Conservation (phyloP, 2,329 filamentous ascomycete species). For the Xylaria sp. region DNA sequence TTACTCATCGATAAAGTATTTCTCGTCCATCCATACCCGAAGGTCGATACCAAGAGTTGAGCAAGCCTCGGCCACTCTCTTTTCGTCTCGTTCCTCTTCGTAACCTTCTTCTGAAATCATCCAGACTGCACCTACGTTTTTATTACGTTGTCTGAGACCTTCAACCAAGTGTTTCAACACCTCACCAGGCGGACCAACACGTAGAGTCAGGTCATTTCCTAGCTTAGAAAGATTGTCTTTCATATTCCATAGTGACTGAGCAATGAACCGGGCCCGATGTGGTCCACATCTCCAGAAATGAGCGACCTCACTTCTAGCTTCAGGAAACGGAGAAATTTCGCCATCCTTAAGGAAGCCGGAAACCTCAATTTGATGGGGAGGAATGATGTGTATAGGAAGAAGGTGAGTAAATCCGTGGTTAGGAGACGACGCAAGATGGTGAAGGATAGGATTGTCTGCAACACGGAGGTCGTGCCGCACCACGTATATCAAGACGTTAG, state of each 20-base stretch:
- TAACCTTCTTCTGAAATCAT: slow-evolving; percentile 73
- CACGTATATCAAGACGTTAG: slow-evolving; percentile 70
- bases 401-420: slow-evolving; percentile 69
- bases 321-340: slow-evolving; percentile 67
- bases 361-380: slow-evolving; percentile 73
- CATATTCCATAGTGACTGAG: slow-evolving; percentile 74
- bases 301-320: slow-evolving; percentile 68
- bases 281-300: slow-evolving; percentile 76
- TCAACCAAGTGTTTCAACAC: slow-evolving; percentile 64
- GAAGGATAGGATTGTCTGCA: slow-evolving; percentile 75
- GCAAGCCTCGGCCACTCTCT: slow-evolving; percentile 58
- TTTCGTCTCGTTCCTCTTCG: slow-evolving; percentile 72
- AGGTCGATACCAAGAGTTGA: slow-evolving; percentile 61
- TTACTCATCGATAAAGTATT: slow-evolving; percentile 81
- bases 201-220: slow-evolving; percentile 65
- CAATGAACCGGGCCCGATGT: slow-evolving; percentile 73
- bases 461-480: slow-evolving; percentile 75
- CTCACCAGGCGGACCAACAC: slow-evolving; percentile 66
- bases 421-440: slow-evolving; percentile 56
- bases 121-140: slow-evolving; percentile 70
- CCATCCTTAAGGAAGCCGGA: slow-evolving; percentile 70
- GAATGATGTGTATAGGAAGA: slow-evolving; percentile 72
- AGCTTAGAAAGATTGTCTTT: slow-evolving; percentile 65
- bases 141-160: slow-evolving; percentile 47
- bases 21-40: slow-evolving; percentile 73